Percentiles rank a stretch among this genome's conserved stretches.
Conservation (phyloP, 352 stramenopile genomes). For the Pythium graminicola region DNA sequence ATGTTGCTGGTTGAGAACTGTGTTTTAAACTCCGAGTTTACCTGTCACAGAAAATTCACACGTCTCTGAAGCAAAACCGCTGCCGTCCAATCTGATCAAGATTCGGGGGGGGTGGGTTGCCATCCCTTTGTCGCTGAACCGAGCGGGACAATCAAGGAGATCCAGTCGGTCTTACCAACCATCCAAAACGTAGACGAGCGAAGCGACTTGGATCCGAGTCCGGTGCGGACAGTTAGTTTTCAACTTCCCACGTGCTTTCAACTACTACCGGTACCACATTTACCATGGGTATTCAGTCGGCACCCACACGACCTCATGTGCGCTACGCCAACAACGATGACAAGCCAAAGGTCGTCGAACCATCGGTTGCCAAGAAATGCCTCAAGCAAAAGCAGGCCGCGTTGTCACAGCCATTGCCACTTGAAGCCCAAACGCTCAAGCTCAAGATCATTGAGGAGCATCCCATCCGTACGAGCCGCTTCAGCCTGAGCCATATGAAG, state of each 20-base stretch:
- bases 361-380: conserved; percentile 29
- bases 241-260: conserved; percentile 6
- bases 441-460: conserved; percentile 42
- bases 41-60: conserved; percentile 18
- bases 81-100: conserved; percentile 21
- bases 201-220: background rate
- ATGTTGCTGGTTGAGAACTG: too few species aligned
- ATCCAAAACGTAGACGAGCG: conserved; percentile 26
- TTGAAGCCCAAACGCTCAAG: conserved; percentile 51
- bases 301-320: conserved; percentile 14
- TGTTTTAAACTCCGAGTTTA: background rate
- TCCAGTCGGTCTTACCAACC: conserved; percentile 4
- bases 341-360: conserved; percentile 26
- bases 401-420: conserved; percentile 28
- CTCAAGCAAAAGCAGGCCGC: conserved; percentile 28
- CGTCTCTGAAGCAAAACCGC: conserved; percentile 6
- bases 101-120: too few species aligned
- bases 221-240: conserved; percentile 8
- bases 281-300: conserved; percentile 43
- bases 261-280: too few species aligned
- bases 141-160: too few species aligned
- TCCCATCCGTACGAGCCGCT: conserved; percentile 38
- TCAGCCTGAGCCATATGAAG: conserved; percentile 56
- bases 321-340: conserved; percentile 21
- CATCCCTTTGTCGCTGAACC: background rate